Base-by-base conservation (phyloP, 352 stramenopile species). In the Globisporangium cystogenes region DNA sequence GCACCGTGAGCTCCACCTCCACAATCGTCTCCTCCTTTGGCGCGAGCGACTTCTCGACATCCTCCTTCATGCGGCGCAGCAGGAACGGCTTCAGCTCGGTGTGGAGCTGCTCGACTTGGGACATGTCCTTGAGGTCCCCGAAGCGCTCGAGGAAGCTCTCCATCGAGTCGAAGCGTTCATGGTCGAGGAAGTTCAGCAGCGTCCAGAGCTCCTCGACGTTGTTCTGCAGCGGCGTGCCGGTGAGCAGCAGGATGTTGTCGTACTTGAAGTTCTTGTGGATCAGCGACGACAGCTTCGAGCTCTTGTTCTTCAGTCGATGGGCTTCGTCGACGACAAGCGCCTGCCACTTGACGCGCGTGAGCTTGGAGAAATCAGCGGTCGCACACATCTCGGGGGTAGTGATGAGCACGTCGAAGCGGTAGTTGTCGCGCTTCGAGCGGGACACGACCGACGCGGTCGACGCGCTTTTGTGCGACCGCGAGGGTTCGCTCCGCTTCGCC, bases 331-430 rank as follows among this genome's bases (percentile, higher is more conserved):
- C 75, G 18, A 98, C 93, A 51, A 99, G 78, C 4, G 97, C 70
- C 60, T 96, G 86, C 95, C 98, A 99, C 45, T 89, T 60, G 20
- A 93, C 79, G 49, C 96, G 82, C 48, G 85, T 85, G 53, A 99
- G 80, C 45, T 98, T 93, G 40, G 68, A 76, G n/a, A 97, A 82
- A 53, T 99, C 95, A 46, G 91, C 93, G 36, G 97, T 93, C 23
- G 78, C 87, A 8, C 98, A 88, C 69, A 98, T 99, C 65, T 99
- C 98, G 69, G 98, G 99, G 1, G 97, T 99, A 20, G 98, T 99
- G 35, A 99, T 97, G 14, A 99, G 71, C 23, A 99, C 96, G 65
- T 99, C 96, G 70, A 99, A 99, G 18, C 96, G 83, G 57, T 93
- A 88, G 54, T 84, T 86, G 21, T 77, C 72, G 20, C 68, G 64